Evolutionary conservation across 2,329 filamentous ascomycete species (phyloP).

Genomic region (Lachnellula subtilissima): DNA sequence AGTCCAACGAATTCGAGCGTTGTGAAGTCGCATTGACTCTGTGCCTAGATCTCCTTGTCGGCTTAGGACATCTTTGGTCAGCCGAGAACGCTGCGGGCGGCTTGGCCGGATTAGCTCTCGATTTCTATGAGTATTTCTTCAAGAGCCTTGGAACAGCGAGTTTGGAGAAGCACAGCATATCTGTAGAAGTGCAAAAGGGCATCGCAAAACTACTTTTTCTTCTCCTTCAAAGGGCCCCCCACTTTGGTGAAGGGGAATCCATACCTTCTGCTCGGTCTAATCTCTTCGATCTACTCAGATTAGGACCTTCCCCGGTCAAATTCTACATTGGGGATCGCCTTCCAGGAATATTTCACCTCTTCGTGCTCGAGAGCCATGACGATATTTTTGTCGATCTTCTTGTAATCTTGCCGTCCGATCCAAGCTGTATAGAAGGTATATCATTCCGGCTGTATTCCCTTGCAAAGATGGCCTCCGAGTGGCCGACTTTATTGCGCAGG

Average conservation of each 20-base stretch:
- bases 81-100: constrained; percentile 38
- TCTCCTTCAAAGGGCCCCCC: constrained; percentile 61
- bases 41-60: constrained; percentile 63
- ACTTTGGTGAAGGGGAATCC: constrained; percentile 49
- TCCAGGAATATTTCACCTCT: constrained; percentile 72
- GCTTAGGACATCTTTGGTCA: constrained; percentile 30
- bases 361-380: constrained; percentile 77
- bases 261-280: constrained; percentile 55
- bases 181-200: constrained; percentile 60
- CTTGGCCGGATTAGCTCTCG: constrained; percentile 48
- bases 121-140: constrained; percentile 67
- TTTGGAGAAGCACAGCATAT: constrained; percentile 64
- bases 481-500: constrained; percentile 80
- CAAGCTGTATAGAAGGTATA: constrained; percentile 73
- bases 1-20: constrained; percentile 57
- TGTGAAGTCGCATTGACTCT: constrained; percentile 69
- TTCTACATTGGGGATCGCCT: constrained; percentile 67
- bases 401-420: constrained; percentile 69
- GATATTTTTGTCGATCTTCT: constrained; percentile 79
- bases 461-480: constrained; percentile 70
- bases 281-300: constrained; percentile 66
- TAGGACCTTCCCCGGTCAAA: constrained; percentile 66
- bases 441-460: constrained; percentile 75
- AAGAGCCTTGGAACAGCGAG: constrained; percentile 66
- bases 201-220: constrained; percentile 66